phyloP scores from a whole-genome alignment of 2,329 filamentous ascomycete genomes.

The Colletotrichum scovillei region DNA sequence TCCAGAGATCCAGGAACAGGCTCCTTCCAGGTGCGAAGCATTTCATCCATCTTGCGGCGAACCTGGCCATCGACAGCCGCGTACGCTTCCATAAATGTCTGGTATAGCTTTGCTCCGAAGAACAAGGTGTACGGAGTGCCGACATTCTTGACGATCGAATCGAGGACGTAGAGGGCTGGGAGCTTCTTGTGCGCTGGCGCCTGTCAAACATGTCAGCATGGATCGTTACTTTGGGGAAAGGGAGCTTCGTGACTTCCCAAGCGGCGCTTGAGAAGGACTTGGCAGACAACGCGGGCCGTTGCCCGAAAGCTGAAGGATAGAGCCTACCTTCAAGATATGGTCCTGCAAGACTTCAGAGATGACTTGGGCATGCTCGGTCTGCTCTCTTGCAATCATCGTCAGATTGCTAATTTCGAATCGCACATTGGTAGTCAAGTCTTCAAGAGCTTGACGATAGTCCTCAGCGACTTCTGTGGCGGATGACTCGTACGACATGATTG shows the following conservation, averaged over 20 bases:
- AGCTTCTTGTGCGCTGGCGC: slow-evolving; percentile 89
- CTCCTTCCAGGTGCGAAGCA: slow-evolving; percentile 98
- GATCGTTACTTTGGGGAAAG: neutral
- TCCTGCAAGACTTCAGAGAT: slow-evolving; percentile 92
- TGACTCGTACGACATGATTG: slow-evolving; percentile 61
- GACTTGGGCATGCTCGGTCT: slow-evolving; percentile 92
- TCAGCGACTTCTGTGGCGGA: slow-evolving; percentile 86
- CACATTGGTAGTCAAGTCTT: slow-evolving; percentile 91
- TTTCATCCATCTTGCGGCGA: slow-evolving; percentile 92
- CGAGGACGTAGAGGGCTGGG: slow-evolving; percentile 95
- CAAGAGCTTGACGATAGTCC: slow-evolving; percentile 93
- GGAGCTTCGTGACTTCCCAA: neutral
- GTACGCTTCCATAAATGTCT: slow-evolving; percentile 97
- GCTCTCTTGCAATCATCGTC: slow-evolving; percentile 97
- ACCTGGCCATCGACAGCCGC: slow-evolving; percentile 86
- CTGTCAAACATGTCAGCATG: slow-evolving; percentile 65
- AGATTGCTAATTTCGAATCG: slow-evolving; percentile 97
- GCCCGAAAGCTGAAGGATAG: neutral
- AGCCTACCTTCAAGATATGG: slow-evolving; percentile 92
- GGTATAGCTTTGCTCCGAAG: slow-evolving; percentile 89
- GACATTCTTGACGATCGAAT: slow-evolving; percentile 98
- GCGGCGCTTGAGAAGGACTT: neutral
- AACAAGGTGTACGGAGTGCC: slow-evolving; percentile 97
- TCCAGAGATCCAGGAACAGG: slow-evolving; percentile 94
- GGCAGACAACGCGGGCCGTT: neutral